Evolutionary conservation across 2,329 filamentous ascomycete species (phyloP).

Genomic region (Metarhizium sp.): DNA sequence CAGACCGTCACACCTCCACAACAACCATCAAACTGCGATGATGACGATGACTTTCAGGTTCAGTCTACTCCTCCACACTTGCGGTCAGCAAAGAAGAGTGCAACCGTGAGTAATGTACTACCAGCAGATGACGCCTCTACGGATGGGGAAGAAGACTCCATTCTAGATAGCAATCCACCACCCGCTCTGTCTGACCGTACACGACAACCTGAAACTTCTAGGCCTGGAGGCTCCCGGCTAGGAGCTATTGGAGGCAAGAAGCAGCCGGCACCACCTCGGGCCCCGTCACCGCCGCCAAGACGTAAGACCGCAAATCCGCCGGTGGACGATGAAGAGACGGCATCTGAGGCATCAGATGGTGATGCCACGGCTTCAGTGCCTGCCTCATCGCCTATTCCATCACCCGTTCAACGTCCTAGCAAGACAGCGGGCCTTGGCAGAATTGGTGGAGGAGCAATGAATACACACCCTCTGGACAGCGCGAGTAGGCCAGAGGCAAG

Average conservation of each 20-base stretch:
- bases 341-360: constrained; percentile 29
- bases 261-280: constrained; percentile 14
- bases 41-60: constrained; percentile 43
- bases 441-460: constrained; percentile 27
- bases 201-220: constrained; percentile 11
- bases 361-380: constrained; percentile 15
- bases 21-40: constrained; percentile 15
- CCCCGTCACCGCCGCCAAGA: constrained; percentile 9
- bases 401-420: constrained; percentile 10
- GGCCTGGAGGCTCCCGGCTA: constrained; percentile 16
- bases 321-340: constrained; percentile 30
- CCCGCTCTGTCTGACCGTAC: constrained; percentile 7
- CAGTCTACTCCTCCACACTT: constrained; percentile 37
- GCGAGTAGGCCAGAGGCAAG: background rate
- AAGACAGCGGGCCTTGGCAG: constrained; percentile 28
- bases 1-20: background rate
- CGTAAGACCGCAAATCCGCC: constrained; percentile 3
- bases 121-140: constrained; percentile 21
- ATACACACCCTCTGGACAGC: constrained; percentile 9
- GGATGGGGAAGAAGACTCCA: constrained; percentile 20
- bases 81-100: constrained; percentile 15
- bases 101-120: constrained; percentile 6
- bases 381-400: constrained; percentile 13
- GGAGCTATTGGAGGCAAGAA: constrained; percentile 27
- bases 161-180: constrained; percentile 12